Evolutionary conservation across 306 rosid genomes (phyloP).

Genomic region (Vigna mungo): DNA sequence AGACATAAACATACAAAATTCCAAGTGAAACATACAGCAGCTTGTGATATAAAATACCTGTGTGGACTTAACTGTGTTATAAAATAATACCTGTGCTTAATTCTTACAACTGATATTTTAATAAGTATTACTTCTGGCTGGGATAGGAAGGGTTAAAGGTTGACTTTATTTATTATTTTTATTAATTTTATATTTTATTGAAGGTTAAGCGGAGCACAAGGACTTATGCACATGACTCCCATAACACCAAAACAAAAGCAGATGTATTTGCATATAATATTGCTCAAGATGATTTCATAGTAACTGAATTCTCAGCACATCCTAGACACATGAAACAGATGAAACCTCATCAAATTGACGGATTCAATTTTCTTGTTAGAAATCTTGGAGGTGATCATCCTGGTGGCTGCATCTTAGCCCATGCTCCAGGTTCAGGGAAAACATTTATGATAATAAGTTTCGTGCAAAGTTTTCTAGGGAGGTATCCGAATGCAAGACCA

Average conservation of each 20-base stretch:
- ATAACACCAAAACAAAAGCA: slow-evolving; percentile 54
- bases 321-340: slow-evolving; percentile 85
- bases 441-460: slow-evolving; percentile 97
- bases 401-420: slow-evolving; percentile 96
- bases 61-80: slow-evolving; percentile 3
- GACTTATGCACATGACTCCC: slow-evolving; percentile 74
- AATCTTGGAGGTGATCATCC: slow-evolving; percentile 83
- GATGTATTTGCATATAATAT: slow-evolving; percentile 56
- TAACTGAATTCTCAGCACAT: slow-evolving; percentile 72
- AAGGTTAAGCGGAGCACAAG: slow-evolving; percentile 54
- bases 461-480: slow-evolving; percentile 92
- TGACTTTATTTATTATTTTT: background rate
- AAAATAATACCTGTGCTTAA: background rate
- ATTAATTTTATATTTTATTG: background rate
- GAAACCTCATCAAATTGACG: slow-evolving; percentile 95
- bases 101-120: slow-evolving; percentile 5
- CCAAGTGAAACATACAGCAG: background rate
- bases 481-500: slow-evolving; percentile 85
- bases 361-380: slow-evolving; percentile 87
- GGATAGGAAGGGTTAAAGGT: background rate
- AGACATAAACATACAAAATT: background rate
- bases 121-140: slow-evolving; percentile 10
- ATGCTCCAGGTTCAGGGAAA: slow-evolving; percentile 97
- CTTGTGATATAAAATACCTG: background rate
- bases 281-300: slow-evolving; percentile 54